Conservation (phyloP, 257 asterid species). For the Asclepias syriaca region DNA sequence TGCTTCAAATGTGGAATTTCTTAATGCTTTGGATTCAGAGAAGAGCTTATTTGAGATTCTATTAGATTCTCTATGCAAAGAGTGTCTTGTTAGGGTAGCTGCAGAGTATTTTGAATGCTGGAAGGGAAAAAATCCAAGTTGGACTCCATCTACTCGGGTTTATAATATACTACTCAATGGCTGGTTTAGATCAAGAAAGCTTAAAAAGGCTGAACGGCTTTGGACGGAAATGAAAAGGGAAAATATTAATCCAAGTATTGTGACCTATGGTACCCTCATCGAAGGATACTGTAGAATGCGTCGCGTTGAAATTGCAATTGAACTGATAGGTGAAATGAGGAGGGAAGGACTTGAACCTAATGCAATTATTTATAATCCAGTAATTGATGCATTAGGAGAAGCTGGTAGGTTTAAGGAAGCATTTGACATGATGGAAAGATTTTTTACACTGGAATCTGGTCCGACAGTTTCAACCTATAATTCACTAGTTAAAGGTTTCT, state of each 20-base stretch:
- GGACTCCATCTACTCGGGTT: constrained; percentile 47
- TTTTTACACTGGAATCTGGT: constrained; percentile 56
- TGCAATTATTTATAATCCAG: constrained; percentile 64
- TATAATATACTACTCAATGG: constrained; percentile 75
- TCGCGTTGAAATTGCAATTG: constrained; percentile 55
- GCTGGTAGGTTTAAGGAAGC: constrained; percentile 82
- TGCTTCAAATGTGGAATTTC: constrained; percentile 41
- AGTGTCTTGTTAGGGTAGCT: constrained; percentile 65
- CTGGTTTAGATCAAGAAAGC: constrained; percentile 61
- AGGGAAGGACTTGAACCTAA: constrained; percentile 53
- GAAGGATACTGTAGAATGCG: constrained; percentile 74
- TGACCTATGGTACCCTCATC: constrained; percentile 77
- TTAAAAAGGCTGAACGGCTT: constrained; percentile 50
- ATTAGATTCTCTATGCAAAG: constrained; percentile 78
- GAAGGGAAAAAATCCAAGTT: constrained; percentile 40
- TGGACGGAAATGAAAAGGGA: constrained; percentile 66
- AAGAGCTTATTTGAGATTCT: constrained; percentile 51
- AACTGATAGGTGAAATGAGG: constrained; percentile 56
- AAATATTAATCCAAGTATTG: constrained; percentile 46
- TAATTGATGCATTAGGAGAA: constrained; percentile 84
- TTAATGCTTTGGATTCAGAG: constrained; percentile 25
- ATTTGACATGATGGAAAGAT: constrained; percentile 59
- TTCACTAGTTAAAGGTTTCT: constrained; percentile 75
- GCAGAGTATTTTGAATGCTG: constrained; percentile 44
- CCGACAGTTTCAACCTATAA: constrained; percentile 78